Base-by-base conservation (phyloP, 805 yeast genomes). In the Soucietia sequanensis region DNA sequence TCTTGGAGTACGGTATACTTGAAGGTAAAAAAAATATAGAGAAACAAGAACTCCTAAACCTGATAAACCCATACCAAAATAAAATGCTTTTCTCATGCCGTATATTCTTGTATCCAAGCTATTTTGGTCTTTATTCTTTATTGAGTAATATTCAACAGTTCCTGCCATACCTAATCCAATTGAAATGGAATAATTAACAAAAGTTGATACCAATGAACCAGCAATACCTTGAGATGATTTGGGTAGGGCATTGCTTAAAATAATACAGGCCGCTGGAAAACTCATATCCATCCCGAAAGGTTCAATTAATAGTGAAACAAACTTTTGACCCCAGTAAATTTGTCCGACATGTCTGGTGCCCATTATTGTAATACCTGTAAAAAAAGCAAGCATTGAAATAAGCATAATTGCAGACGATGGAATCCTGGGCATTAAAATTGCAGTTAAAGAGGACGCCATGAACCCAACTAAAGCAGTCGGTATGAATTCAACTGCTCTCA, bases 221-320 rank as follows among this genome's bases (percentile, higher is more conserved):
- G 89, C 90, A 65, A 81, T 75, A 5, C 91, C 93, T 57, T 84
- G 93, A 44, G 80, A 78, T 33, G 71, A 64, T 35, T 65, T 59
- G 0, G 90, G 89, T 16, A 84, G 62, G 23, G 64, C 59, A 35
- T 76, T 74, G 16, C 81, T 70, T 27, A 84, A 56, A 8, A 81
- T 68, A 33, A 84, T 66, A 0, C 86, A 76, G 0, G 84, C 80
- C 0, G 90, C 81, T 0, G 95, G 93, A 54, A 83, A 84, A 10
- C 85, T 77, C 64, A 80, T 67, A 52, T 84, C 91, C 88, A 84
- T 82, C 2, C 89, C 93, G 60, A 78, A 80, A 8, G 81, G 75
- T 8, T 75, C 59, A 2, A 83, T 54, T 6, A 80, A 38, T 60
- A 73, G 60, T 16, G 75, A 67, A 2, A 81, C 78, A 48, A 84